Percentiles rank a stretch among this genome's conserved stretches.
These are phyloP conservation scores for Gossypium trilobum DNA, from an alignment of 441 rosid species.

Conservation along the genomic window DNA sequence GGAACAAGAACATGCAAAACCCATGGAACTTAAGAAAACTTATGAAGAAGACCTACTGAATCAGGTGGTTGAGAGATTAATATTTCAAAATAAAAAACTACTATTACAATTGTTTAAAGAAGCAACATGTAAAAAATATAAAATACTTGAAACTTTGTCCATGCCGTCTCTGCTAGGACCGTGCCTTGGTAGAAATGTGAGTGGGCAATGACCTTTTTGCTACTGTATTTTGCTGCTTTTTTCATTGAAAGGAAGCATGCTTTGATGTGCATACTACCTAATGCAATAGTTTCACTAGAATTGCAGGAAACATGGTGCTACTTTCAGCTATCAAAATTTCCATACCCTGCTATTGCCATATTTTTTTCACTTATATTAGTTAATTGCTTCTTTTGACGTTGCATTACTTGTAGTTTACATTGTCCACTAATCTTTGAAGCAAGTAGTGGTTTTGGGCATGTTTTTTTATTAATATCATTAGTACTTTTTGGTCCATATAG, in stretches of 20 bases:
- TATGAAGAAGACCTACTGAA: neutral
- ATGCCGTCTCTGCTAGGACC: neutral
- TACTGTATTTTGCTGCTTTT: neutral
- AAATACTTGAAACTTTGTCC: neutral
- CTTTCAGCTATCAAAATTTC: neutral
- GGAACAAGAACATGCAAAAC: neutral
- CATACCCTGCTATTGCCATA: neutral
- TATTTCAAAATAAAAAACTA: neutral
- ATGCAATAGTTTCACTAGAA: neutral
- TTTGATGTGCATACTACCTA: neutral
- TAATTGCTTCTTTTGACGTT: neutral
- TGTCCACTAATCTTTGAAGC: neutral
- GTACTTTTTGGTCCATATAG: neutral
- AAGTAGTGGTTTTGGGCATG: neutral
- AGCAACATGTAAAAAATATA: neutral
- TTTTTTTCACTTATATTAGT: neutral
- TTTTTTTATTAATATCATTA: neutral
- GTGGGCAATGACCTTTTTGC: neutral
- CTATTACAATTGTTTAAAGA: neutral
- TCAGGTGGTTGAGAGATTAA: neutral
- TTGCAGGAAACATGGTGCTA: neutral
- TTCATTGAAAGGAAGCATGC: neutral
- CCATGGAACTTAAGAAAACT: neutral
- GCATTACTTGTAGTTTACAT: neutral
- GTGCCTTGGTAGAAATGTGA: neutral